Base-by-base conservation (phyloP, 2,329 filamentous ascomycete species). In the Botrytis elliptica region DNA sequence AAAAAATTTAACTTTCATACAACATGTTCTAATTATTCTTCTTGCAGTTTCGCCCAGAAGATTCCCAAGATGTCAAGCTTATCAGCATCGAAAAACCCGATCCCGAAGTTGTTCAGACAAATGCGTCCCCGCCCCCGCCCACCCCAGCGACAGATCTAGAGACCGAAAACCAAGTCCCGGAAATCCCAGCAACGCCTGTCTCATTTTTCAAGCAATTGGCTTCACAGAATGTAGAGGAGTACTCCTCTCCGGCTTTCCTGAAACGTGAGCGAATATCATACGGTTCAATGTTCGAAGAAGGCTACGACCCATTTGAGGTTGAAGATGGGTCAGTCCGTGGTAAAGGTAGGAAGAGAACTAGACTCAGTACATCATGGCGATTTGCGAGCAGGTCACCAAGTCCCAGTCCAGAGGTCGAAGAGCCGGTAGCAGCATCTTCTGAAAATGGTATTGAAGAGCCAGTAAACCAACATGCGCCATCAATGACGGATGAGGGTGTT, bases 211-310 rank as follows among this genome's bases (percentile, higher is more conserved):
- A 77, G 9, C 81, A 81, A 33, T 75, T 81, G 33, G 79, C 79
- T 3, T 77, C 84, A 64, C 84, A 84, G 14, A 78, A 84, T 63
- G 83, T 85, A 40, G 76, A 77, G 29, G 88, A 91, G 77, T 96
- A 90, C 84, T 85, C 88, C 7, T 97, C 94, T 4, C 94, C 94
- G 0, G 93, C 93, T 0, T 97, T 97, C 77, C 83, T 93, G 33
- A 95, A 92, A 81, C 87, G 91, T 71, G 87, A 89, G 22, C 86
- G 92, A 72, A 84, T 92, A 6, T 94, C 92, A 0, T 91, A 91
- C 73, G 91, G 91, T 1, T 88, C 89, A 0, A 82, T 92, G 0
- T 89, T 91, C 69, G 89, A 92, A 76, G 86, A 86, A 7, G 86
- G 86, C 1, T 87, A 89, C 75, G 90, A 94, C 78, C 88, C 90